A percentile compares a stretch with the other conserved stretches of the same genome.
phyloP scores from a whole-genome alignment of 345 rosid species.

The Salix koriyanagi region DNA sequence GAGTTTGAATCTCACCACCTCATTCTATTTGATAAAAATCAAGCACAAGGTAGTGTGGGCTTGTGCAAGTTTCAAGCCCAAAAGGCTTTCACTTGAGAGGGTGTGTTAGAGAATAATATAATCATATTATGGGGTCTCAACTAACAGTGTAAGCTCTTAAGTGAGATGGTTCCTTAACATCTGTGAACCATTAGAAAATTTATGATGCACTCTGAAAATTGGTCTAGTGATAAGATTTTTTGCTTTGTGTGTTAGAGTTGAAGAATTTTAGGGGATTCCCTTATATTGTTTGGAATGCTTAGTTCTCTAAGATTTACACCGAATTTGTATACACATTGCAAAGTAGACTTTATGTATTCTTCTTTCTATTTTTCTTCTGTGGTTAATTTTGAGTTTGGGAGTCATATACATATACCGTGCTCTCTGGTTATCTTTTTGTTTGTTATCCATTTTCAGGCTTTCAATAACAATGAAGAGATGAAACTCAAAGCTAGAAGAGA shows the following conservation, averaged over 20 bases:
- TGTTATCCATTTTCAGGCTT: slow-evolving; percentile 45
- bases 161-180: too few relatives aligned
- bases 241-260: not conserved
- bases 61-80: too few relatives aligned
- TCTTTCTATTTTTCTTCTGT: not conserved
- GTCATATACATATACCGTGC: not conserved
- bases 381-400: not conserved
- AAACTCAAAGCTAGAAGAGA: slow-evolving; percentile 71
- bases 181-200: not conserved
- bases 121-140: too few relatives aligned
- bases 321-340: not conserved
- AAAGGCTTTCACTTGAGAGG: too few relatives aligned
- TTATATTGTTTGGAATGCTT: not conserved
- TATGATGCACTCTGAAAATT: not conserved
- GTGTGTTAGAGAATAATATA: too few relatives aligned
- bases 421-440: not conserved
- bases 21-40: too few relatives aligned
- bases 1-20: too few relatives aligned
- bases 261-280: not conserved
- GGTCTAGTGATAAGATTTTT: not conserved
- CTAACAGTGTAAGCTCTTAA: too few relatives aligned
- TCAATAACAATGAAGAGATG: slow-evolving; percentile 70
- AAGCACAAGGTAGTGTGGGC: too few relatives aligned
- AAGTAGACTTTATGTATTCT: not conserved
- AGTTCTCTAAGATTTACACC: not conserved